Percentiles rank a stretch among this genome's conserved stretches.
phyloP scores from a whole-genome alignment of 495 filamentous ascomycete genomes.

The Penicillium nucicola region DNA sequence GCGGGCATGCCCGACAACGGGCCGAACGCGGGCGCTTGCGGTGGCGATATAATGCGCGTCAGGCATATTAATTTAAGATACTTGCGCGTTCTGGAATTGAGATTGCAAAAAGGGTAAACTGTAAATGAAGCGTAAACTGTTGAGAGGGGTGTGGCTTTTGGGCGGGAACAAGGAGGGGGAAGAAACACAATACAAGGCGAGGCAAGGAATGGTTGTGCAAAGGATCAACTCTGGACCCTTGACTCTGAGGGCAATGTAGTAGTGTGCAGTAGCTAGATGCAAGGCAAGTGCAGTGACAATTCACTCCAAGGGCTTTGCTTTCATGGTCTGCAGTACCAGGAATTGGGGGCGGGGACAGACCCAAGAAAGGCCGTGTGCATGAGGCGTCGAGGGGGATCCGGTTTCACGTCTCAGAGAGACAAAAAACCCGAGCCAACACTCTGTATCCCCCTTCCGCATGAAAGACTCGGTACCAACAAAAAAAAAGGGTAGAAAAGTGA shows the following conservation, averaged over 20 bases:
- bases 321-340: neutral
- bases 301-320: neutral
- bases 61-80: neutral
- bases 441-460: too few relatives aligned
- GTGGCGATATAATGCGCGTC: slow-evolving; percentile 13
- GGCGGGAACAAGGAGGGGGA: neutral
- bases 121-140: neutral
- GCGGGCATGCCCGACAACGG: slow-evolving; percentile 33
- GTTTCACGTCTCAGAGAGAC: slow-evolving; percentile 4
- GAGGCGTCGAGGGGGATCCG: slow-evolving; percentile 4
- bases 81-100: neutral
- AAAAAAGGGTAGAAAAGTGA: neutral
- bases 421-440: slow-evolving; percentile 1
- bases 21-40: slow-evolving; percentile 26
- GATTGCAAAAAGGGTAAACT: slow-evolving; percentile 1
- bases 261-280: slow-evolving; percentile 3
- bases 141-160: neutral
- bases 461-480: too few relatives aligned
- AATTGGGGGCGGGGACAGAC: slow-evolving; percentile 3
- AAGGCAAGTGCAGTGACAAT: neutral
- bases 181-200: too few relatives aligned
- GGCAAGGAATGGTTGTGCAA: neutral
- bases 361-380: slow-evolving; percentile 7
- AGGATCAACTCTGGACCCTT: neutral
- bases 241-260: neutral